Base-by-base conservation (phyloP, 331 rosid genomes). In the Erythrophleum ivorense region DNA sequence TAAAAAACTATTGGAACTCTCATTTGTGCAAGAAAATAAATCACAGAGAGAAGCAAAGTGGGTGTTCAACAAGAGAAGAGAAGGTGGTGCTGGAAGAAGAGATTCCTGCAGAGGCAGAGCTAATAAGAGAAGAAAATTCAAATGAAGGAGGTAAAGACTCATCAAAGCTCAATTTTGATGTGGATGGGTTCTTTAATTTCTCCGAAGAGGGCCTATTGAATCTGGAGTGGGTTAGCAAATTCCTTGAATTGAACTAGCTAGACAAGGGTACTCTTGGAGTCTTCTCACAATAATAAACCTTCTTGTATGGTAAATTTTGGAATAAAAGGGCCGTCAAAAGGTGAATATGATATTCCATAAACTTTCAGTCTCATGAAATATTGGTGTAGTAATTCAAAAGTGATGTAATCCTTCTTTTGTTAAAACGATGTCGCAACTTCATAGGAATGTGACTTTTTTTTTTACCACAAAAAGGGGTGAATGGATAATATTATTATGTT, bases 1-100 rank as follows among this genome's bases (percentile, higher is more conserved):
- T 66, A 38, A 66, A 66, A 31, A 66, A 66, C 50, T 66, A 66
- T 2, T 66, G 71, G 49, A 66, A 66, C 7, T 18, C 50, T 38
- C 71, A 38, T 38, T 16, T 66, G 49, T 0, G 71, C 14, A 66
- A 66, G 31, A 38, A 66, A 66, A 40, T 38, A 6, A 38, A 38
- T 19, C 19, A 31, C 1, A 33, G 11, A 1, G 69, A 63, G 50
- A 66, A 16, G 71, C 8, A 38, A 14, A 66, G 19, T 18, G 71
- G 3, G 50, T 15, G 19, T 40, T 66, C 71, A 66, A 18, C 14
- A 38, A 66, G 71, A 66, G 50, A 66, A 16, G 31, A 38, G 3
- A 43, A 16, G 19, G 16, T 31, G 48, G 0, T 3, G 46, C 1
- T 6, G 14, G 49, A 2, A 12, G 71, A 65, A 13, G 29, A 65